phyloP scores from a whole-genome alignment of 768 basidiomycete species.

The Tulasnella sp. region DNA sequence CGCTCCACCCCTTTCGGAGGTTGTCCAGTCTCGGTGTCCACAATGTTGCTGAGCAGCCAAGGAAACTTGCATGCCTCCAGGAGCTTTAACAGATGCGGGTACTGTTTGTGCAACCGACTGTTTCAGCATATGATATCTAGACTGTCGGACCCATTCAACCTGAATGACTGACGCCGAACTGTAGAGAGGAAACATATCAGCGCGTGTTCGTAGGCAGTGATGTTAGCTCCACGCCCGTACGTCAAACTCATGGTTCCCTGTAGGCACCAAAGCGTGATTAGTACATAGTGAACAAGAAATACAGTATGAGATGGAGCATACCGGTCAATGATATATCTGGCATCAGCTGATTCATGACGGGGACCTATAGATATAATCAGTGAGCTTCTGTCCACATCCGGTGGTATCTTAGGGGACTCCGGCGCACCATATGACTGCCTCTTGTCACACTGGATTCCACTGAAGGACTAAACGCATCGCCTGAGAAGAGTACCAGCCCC shows the following conservation, averaged over 20 bases:
- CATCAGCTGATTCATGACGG: conserved; percentile 71
- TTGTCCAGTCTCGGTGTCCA: conserved; percentile 51
- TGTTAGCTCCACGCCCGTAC: conserved; percentile 10
- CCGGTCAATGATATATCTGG: conserved; percentile 74
- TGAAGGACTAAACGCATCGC: conserved; percentile 81
- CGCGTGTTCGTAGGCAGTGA: not conserved
- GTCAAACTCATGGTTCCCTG: conserved; percentile 91
- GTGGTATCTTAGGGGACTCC: not conserved
- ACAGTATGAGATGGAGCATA: conserved; percentile 27
- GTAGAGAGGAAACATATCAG: not conserved
- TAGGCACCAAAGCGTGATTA: too few relatives aligned
- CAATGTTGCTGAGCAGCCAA: conserved; percentile 83
- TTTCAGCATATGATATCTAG: not conserved
- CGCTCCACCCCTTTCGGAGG: conserved; percentile 53
- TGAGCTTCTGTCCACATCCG: not conserved
- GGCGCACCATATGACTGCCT: conserved; percentile 78
- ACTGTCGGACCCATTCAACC: not conserved
- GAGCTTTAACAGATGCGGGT: conserved; percentile 49
- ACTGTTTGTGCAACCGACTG: conserved; percentile 22
- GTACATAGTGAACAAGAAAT: not conserved
- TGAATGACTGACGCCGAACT: conserved; percentile 24
- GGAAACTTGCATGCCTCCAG: conserved; percentile 69
- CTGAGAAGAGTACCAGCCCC: conserved; percentile 77
- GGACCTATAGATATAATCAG: conserved; percentile 42
- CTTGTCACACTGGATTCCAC: conserved; percentile 80